Evolutionary conservation across 1,284 basidiomycete species (phyloP), one percentile per base, ranked within the genome.

Genomic region (Inonotus hispidus): DNA sequence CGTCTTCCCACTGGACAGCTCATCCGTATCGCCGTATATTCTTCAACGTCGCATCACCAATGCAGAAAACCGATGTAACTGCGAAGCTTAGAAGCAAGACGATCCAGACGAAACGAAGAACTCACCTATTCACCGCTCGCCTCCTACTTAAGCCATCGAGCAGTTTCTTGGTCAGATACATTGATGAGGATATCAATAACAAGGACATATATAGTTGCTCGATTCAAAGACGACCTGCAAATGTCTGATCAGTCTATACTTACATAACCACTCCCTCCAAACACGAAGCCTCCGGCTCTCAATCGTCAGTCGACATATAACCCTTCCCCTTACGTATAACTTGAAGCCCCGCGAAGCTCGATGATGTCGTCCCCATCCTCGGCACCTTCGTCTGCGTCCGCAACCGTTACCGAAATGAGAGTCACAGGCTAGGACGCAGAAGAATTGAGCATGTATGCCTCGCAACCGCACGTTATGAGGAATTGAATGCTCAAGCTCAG

Each of bases 81-180:
- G n/a, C n/a, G n/a, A n/a, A n/a, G n/a, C n/a, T n/a, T n/a, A n/a
- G n/a, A n/a, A n/a, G n/a, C n/a, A n/a, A n/a, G n/a, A n/a, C n/a
- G n/a, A n/a, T n/a, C n/a, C n/a, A n/a, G n/a, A n/a, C n/a, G n/a
- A n/a, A n/a, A n/a, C n/a, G n/a, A n/a, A n/a, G n/a, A n/a, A n/a
- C n/a, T n/a, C n/a, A n/a, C n/a, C n/a, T n/a, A n/a, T n/a, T n/a
- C n/a, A n/a, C n/a, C n/a, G n/a, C n/a, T n/a, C n/a, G n/a, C n/a
- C n/a, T n/a, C n/a, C n/a, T n/a, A n/a, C 37, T 73, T 78, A 43
- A 88, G 74, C 79, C 78, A 81, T 29, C 77, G 65, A 57, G 87
- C 79, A 62, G 88, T 86, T 73, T 84, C 74, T 35, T 74, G 72
- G 66, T 75, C 74, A 68, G 78, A 87, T 29, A 87, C 69, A 1